Evolutionary conservation across 805 yeast species (phyloP), one percentile per base, ranked within the genome.

Genomic region (Schwanniomyces vanrijiae): DNA sequence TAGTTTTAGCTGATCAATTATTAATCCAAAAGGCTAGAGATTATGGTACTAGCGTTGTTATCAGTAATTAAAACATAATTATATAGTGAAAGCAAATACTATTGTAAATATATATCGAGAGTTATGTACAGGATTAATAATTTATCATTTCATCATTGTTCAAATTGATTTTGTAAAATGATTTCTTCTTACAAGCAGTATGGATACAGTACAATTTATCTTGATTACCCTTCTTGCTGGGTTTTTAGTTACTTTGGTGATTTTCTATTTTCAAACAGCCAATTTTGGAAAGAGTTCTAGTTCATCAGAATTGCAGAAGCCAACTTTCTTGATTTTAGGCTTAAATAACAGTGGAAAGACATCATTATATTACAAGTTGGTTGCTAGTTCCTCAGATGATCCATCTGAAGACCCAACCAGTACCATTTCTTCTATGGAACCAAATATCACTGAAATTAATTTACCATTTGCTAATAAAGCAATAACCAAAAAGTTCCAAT

Each of bases 1-100:
- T 94, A 55, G 97, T 90, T 1, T 69, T 92, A 53, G 92, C 92
- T 37, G 99, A 94, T 66, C 83, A 88, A 46, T 71, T 87, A 47
- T 70, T 94, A 71, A 78, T 91, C 40, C 99, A 92, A 72, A 86
- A 88, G 67, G 76, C 96, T 26, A 83, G 99, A 68, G 90, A 86
- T 18, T 53, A 57, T 40, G 58, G 56, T 21, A 49, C 53, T 40
- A 47, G 46, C 39, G 42, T 56, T 33, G 52, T 56, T 13, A 20
- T 5, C 39, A 14, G 39, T 21, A 21, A 19, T 37, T 37, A 21
- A 20, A 20, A 31, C 16, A 14, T 11, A 20, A 16, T 31, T 31
- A 14, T 31, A 31, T 31, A 31, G 35, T 31, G 35, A 31, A 31
- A 14, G 35, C 35, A 31, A 31, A 31, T 26, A 31, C 14, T 16